A percentile compares a stretch with the other conserved stretches of the same genome.
Conservation (phyloP, 2,329 filamentous ascomycete genomes). For the Samsoniella hepiali region DNA sequence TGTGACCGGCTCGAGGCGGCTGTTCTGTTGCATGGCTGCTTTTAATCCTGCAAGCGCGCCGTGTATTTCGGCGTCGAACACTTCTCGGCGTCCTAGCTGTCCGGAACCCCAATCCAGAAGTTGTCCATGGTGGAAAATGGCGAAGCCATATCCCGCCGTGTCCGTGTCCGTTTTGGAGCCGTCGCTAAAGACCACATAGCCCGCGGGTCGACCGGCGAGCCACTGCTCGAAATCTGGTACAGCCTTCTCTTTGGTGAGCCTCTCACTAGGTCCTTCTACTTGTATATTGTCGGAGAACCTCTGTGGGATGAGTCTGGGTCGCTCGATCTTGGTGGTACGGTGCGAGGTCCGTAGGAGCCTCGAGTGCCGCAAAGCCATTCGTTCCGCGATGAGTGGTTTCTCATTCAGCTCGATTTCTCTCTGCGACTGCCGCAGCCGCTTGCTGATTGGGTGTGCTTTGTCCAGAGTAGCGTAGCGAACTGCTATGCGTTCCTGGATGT, state of each 20-base stretch:
- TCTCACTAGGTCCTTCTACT: background rate
- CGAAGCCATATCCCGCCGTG: too few relatives aligned
- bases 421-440: conserved; percentile 1
- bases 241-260: background rate
- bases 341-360: background rate
- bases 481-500: background rate
- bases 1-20: too few relatives aligned
- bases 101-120: too few relatives aligned
- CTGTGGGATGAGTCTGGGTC: background rate
- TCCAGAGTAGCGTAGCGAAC: background rate
- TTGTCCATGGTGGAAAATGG: too few relatives aligned
- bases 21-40: too few relatives aligned
- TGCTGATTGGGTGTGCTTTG: background rate
- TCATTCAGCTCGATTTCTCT: background rate
- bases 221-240: too few relatives aligned
- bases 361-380: background rate
- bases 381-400: background rate
- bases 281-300: background rate
- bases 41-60: too few relatives aligned
- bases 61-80: too few relatives aligned
- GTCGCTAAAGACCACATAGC: too few relatives aligned
- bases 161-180: too few relatives aligned
- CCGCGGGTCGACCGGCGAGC: too few relatives aligned
- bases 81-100: too few relatives aligned
- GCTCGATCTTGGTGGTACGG: background rate